phyloP scores from a whole-genome alignment of 129 eudicot genomes.

The Kitagawia praeruptora region DNA sequence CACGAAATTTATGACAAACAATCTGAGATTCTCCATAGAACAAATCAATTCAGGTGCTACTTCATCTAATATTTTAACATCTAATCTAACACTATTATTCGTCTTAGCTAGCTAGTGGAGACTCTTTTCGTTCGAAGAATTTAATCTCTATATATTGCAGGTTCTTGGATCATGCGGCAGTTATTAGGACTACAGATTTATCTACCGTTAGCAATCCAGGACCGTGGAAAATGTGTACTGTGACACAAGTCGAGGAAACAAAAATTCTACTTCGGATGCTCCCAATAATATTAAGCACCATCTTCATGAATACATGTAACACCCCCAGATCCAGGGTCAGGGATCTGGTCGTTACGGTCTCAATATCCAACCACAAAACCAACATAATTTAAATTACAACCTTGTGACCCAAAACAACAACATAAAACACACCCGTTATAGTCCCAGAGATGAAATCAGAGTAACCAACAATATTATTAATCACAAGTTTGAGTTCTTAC shows the following conservation, averaged over 20 bases:
- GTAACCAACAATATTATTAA: too few relatives aligned
- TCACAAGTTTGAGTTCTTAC: too few relatives aligned
- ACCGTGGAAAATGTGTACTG: conserved; percentile 64
- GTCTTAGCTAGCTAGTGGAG: not conserved
- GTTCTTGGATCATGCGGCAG: conserved; percentile 58
- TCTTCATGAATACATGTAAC: conserved; percentile 93
- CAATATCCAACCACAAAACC: too few relatives aligned
- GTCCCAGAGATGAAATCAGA: too few relatives aligned
- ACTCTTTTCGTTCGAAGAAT: not conserved
- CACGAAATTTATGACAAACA: conserved; percentile 55
- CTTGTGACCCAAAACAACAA: too few relatives aligned
- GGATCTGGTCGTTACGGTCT: too few relatives aligned
- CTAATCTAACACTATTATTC: not conserved
- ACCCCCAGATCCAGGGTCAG: too few relatives aligned
- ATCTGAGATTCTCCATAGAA: conserved; percentile 41
- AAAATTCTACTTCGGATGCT: conserved; percentile 64
- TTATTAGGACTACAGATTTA: conserved; percentile 24
- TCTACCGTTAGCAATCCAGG: conserved; percentile 17
- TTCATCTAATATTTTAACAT: not conserved
- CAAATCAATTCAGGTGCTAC: conserved; percentile 59
- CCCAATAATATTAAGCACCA: conserved; percentile 62
- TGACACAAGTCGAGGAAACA: conserved; percentile 72
- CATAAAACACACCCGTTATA: too few relatives aligned
- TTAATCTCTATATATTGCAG: conserved; percentile 23
- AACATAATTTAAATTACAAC: too few relatives aligned